These are phyloP conservation scores for Bothriochloa decipiens DNA, from an alignment of 176 grass and related monocot genomes.

Conservation along the genomic window DNA sequence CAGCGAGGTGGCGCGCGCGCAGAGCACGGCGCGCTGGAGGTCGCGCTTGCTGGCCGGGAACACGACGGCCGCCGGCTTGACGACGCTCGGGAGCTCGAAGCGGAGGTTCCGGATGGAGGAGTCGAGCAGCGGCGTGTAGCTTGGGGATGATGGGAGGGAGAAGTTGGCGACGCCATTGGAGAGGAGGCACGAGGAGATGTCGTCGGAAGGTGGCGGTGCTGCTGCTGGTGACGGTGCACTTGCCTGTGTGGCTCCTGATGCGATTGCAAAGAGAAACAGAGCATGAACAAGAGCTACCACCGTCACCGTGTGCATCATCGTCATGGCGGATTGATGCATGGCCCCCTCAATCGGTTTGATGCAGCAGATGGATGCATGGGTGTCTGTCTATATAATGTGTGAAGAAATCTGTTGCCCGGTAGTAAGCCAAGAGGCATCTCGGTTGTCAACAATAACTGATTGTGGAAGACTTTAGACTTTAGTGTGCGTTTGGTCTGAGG, in stretches of 20 bases:
- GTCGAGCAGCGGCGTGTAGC: slow-evolving; percentile 49
- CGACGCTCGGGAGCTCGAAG: slow-evolving; percentile 39
- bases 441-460: too few species aligned
- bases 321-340: background rate
- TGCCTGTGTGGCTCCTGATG: background rate
- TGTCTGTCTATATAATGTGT: background rate
- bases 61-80: slow-evolving; percentile 49
- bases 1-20: slow-evolving; percentile 3
- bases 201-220: background rate
- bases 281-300: background rate
- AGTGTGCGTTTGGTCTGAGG: too few species aligned
- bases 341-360: too few species aligned
- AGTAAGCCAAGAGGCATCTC: background rate
- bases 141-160: slow-evolving; percentile 46
- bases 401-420: background rate
- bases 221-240: background rate
- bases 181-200: slow-evolving; percentile 54
- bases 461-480: too few species aligned
- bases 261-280: background rate
- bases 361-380: background rate
- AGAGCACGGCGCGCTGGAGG: slow-evolving; percentile 41
- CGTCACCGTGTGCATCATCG: background rate
- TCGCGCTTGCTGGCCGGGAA: slow-evolving; percentile 42
- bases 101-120: slow-evolving; percentile 71
- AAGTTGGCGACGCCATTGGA: slow-evolving; percentile 53